Base-by-base conservation (phyloP, 331 rosid species). In the Cydonia oblonga region DNA sequence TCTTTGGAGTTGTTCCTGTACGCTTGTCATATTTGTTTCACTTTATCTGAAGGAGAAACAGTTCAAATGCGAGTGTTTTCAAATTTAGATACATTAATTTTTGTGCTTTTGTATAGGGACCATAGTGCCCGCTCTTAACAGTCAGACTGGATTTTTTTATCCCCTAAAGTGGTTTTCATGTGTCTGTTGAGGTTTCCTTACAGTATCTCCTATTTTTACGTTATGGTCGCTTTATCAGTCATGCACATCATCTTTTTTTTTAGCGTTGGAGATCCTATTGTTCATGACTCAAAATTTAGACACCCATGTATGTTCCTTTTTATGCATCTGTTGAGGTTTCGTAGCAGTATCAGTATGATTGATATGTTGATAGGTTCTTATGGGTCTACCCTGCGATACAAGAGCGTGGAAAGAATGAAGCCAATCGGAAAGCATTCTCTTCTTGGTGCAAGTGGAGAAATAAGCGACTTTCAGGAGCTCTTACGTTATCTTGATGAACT, bases 311-410 rank as follows among this genome's bases (percentile, higher is more conserved):
- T 44, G 79, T 49, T n/a, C n/a, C 9, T 7, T 62, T 16, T 72
- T 14, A 18, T 52, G 59, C 69, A 32, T 70, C 51, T 23, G 20
- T 23, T 57, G 38, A 56, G 25, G 35, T 58, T 35, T 33, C 28
- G 38, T 25, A n/a, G n/a, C 29, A n/a, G 20, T 51, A 51, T 68
- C 16, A 25, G 5, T 42, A 49, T 61, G 25, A 63, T 44, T 35
- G 29, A 40, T 68, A 49, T 56, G 56, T 44, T 57, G 42, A 57
- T 80, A 89, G 91, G 93, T 69, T 91, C 97, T 4, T 89, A 89
- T 80, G 97, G 96, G 46, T 91, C 93, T 59, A 91, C 93, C 23
- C 80, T 91, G 86, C 88, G 93, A 54, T 91, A 91, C 78, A 89
- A 91, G 87, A 87, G 90, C 33, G 84, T 91, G 66, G 93, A 84